Evolutionary conservation across 768 basidiomycete genomes (phyloP).

Genomic region (Collybia mongolica): DNA sequence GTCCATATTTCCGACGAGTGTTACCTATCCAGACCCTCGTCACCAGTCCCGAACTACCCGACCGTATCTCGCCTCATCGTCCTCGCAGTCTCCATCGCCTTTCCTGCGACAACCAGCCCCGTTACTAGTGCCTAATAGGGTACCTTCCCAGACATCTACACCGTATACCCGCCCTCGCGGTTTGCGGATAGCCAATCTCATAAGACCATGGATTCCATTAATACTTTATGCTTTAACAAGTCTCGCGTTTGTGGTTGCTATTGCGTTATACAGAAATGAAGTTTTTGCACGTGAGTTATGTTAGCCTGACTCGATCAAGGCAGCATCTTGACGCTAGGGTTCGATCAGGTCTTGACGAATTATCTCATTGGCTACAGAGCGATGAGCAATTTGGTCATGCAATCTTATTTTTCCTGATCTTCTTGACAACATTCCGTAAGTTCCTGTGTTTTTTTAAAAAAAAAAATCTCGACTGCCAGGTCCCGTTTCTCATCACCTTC

Average conservation of each 20-base stretch:
- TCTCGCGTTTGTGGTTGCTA: slow-evolving; percentile 74
- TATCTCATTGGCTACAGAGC: slow-evolving; percentile 74
- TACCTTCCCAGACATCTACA: slow-evolving; percentile 17
- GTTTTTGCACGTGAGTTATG: slow-evolving; percentile 71
- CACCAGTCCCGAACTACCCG: slow-evolving; percentile 7
- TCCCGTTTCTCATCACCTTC: neutral
- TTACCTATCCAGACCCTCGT: slow-evolving; percentile 4
- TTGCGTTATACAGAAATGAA: slow-evolving; percentile 80
- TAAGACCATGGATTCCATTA: slow-evolving; percentile 77
- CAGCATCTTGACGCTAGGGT: neutral
- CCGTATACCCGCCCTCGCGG: slow-evolving; percentile 45
- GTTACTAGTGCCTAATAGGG: slow-evolving; percentile 13
- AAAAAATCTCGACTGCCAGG: neutral
- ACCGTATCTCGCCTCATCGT: slow-evolving; percentile 7
- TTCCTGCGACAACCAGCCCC: slow-evolving; percentile 17
- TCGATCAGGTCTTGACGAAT: slow-evolving; percentile 69
- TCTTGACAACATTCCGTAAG: slow-evolving; percentile 87
- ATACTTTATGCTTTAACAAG: slow-evolving; percentile 76
- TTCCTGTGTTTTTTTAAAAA: slow-evolving; percentile 11
- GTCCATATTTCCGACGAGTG: neutral
- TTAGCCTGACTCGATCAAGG: neutral
- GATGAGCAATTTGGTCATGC: slow-evolving; percentile 74
- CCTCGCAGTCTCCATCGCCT: slow-evolving; percentile 13
- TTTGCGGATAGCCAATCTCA: slow-evolving; percentile 53
- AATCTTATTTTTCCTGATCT: slow-evolving; percentile 79